Percentiles rank a stretch among this genome's conserved stretches.
Conservation (phyloP, 345 rosid species). For the Erysimum cheiranthoides region DNA sequence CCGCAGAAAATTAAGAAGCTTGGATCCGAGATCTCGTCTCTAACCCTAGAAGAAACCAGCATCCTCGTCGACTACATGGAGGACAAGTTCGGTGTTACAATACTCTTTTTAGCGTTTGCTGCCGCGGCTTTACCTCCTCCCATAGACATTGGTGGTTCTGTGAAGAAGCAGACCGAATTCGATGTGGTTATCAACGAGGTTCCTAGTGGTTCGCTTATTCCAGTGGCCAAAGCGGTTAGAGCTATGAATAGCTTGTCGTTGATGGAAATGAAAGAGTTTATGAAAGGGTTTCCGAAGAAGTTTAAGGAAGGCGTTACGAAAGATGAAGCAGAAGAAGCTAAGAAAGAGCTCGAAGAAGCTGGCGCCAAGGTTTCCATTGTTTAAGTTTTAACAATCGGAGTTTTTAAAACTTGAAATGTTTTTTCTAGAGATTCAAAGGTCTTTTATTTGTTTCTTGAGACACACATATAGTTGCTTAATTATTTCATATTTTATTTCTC, state of each 20-base stretch:
- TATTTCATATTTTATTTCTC: no score
- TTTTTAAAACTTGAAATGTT: neutral
- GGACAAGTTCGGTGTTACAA: constrained; percentile 80
- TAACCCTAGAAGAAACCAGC: constrained; percentile 77
- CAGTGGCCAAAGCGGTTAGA: constrained; percentile 79
- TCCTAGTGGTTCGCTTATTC: constrained; percentile 64
- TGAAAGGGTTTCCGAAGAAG: constrained; percentile 86
- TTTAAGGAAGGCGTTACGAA: constrained; percentile 69
- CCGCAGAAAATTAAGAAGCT: constrained; percentile 74
- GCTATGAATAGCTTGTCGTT: constrained; percentile 69
- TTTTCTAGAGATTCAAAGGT: no score
- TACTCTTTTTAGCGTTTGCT: constrained; percentile 67
- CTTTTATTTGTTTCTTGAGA: no score
- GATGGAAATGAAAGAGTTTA: constrained; percentile 80
- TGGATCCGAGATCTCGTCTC: constrained; percentile 61
- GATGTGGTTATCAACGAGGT: constrained; percentile 79
- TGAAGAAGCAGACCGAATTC: constrained; percentile 80
- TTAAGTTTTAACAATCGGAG: constrained; percentile 27
- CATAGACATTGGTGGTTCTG: constrained; percentile 37
- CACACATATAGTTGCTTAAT: no score
- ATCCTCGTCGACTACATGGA: constrained; percentile 75
- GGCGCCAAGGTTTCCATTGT: constrained; percentile 72
- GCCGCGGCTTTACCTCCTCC: constrained; percentile 53
- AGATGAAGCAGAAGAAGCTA: constrained; percentile 86
- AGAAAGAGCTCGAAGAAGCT: constrained; percentile 83